Percentiles rank a stretch among this genome's conserved stretches.
These are phyloP conservation scores for Cutaneotrichosporon spelunceum DNA, from an alignment of 1,284 basidiomycete species.

Conservation along the genomic window DNA sequence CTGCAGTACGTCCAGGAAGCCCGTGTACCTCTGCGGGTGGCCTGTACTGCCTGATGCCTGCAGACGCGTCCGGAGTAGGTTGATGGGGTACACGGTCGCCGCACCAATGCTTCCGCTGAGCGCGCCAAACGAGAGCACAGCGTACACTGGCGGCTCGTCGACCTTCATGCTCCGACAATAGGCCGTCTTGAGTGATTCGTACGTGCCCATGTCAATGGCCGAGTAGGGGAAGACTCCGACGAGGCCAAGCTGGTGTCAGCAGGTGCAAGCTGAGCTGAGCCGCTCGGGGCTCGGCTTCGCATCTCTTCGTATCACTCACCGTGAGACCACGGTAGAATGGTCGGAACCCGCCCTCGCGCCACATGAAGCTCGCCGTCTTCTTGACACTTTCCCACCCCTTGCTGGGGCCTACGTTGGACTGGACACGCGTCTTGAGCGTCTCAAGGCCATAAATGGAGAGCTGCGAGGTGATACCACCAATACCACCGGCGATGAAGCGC, in stretches of 20 bases:
- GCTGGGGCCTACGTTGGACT: conserved; percentile 65
- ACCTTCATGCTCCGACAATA: conserved; percentile 74
- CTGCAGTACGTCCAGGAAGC: conserved; percentile 77
- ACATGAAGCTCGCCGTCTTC: conserved; percentile 65
- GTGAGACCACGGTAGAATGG: conserved; percentile 89
- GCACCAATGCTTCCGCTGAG: conserved; percentile 88
- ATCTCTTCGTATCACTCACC: conserved; percentile 56
- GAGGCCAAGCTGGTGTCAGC: conserved; percentile 66
- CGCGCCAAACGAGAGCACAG: conserved; percentile 79
- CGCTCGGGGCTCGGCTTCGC: too few relatives aligned
- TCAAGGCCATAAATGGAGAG: conserved; percentile 58
- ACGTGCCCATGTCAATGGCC: conserved; percentile 93
- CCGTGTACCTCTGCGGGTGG: conserved; percentile 83
- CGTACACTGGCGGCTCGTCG: conserved; percentile 78
- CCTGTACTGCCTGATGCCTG: conserved; percentile 94
- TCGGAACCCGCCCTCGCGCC: conserved; percentile 68
- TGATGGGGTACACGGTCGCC: conserved; percentile 85
- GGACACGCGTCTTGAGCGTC: conserved; percentile 78
- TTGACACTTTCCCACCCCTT: conserved; percentile 63
- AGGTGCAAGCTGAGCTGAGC: not conserved
- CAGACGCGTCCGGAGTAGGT: conserved; percentile 87
- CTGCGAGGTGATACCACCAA: conserved; percentile 93
- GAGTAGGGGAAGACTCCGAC: conserved; percentile 84
- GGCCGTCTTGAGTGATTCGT: conserved; percentile 81
- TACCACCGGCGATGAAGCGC: conserved; percentile 90